Evolutionary conservation across 2,329 filamentous ascomycete genomes (phyloP).

Genomic region (Talaromyces sp.): DNA sequence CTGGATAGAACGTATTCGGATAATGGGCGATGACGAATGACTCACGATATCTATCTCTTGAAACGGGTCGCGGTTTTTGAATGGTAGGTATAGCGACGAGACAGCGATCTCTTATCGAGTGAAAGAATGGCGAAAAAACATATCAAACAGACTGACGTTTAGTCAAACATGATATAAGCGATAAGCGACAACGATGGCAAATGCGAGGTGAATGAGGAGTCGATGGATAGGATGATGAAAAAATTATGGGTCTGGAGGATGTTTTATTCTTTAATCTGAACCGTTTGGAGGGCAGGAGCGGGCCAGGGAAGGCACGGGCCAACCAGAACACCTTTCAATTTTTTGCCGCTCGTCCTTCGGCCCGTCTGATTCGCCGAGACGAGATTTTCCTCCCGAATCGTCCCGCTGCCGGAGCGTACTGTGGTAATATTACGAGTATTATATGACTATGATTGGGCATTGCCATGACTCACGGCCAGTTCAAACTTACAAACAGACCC

Average conservation of each 20-base stretch:
- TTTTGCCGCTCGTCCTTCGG: not conserved
- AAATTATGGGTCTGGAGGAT: not conserved
- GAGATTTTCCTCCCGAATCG: not conserved
- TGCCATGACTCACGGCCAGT: no score
- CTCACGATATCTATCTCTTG: not conserved
- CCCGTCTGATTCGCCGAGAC: slow-evolving; percentile 6
- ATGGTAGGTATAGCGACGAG: not conserved
- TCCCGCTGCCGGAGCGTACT: not conserved
- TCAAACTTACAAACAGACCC: no score
- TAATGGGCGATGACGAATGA: not conserved
- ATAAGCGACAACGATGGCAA: slow-evolving; percentile 4
- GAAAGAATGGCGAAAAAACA: not conserved
- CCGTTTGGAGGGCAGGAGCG: not conserved
- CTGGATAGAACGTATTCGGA: not conserved
- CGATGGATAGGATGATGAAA: not conserved
- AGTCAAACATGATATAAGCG: not conserved
- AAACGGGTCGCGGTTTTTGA: not conserved
- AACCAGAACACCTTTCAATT: not conserved
- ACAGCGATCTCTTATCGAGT: not conserved
- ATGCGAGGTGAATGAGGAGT: not conserved
- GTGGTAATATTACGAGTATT: not conserved
- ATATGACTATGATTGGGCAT: not conserved
- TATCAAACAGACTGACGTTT: not conserved
- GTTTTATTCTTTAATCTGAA: not conserved
- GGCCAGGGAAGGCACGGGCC: slow-evolving; percentile 4